Percentiles rank a stretch among this genome's conserved stretches.
Conservation (phyloP, 805 yeast species). For the Blastobotrys peoriensis region DNA sequence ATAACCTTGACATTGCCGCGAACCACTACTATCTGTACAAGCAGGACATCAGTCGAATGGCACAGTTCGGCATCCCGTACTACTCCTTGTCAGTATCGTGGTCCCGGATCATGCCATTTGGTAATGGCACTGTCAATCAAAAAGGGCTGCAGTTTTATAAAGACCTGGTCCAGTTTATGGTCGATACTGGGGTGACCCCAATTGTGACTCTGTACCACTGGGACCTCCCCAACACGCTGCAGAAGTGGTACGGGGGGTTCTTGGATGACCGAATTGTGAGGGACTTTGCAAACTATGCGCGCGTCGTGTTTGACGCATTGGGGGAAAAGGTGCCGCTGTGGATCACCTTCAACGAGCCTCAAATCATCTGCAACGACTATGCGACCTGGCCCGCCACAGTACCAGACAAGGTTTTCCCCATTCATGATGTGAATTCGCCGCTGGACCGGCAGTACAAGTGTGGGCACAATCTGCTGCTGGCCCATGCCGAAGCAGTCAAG, state of each 20-base stretch:
- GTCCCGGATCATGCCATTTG: constrained; percentile 32
- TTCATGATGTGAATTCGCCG: constrained; percentile 9
- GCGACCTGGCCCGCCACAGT: constrained; percentile 18
- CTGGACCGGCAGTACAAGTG: constrained; percentile 7
- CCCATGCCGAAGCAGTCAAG: constrained; percentile 27
- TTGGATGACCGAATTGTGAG: constrained; percentile 26
- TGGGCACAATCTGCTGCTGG: constrained; percentile 22
- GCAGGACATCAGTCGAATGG: constrained; percentile 30
- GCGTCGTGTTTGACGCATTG: constrained; percentile 27
- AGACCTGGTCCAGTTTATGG: constrained; percentile 27
- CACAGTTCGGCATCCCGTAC: constrained; percentile 29
- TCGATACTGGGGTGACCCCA: constrained; percentile 23
- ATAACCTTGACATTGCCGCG: constrained; percentile 26
- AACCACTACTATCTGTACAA: constrained; percentile 32
- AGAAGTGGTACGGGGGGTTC: constrained; percentile 24
- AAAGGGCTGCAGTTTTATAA: constrained; percentile 29
- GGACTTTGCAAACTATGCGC: constrained; percentile 31
- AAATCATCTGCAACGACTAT: constrained; percentile 13
- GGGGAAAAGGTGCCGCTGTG: constrained; percentile 31
- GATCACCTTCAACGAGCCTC: constrained; percentile 33
- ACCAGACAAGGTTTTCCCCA: constrained; percentile 24
- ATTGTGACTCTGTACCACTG: constrained; percentile 31
- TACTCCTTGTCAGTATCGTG: constrained; percentile 32
- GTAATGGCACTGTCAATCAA: constrained; percentile 19
- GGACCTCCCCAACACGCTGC: constrained; percentile 28